Conservation (phyloP, 768 basidiomycete species). For the Vishniacozyma victoriae region DNA sequence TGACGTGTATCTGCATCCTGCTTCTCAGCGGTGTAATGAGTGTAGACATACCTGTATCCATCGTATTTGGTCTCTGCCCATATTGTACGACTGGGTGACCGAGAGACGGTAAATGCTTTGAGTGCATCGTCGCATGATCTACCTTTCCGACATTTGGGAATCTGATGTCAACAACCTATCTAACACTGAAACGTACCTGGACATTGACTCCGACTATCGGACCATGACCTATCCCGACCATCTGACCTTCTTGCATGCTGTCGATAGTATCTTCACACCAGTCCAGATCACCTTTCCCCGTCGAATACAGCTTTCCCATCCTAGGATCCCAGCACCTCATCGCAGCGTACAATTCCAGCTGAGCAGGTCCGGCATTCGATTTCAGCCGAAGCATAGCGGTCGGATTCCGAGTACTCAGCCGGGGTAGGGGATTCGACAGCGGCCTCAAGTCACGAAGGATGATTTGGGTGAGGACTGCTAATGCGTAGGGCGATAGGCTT, state of each 20-base stretch:
- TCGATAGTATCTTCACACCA: slow-evolving; percentile 51
- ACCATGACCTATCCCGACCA: slow-evolving; percentile 16
- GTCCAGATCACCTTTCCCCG: slow-evolving; percentile 56
- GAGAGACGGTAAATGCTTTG: slow-evolving; percentile 47
- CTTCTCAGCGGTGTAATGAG: too few species aligned
- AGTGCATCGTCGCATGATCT: slow-evolving; percentile 57
- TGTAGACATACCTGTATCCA: slow-evolving; percentile 62
- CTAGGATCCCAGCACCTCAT: slow-evolving; percentile 68
- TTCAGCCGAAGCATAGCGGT: slow-evolving; percentile 53
- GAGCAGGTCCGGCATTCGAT: slow-evolving; percentile 57
- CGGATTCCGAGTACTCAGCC: slow-evolving; percentile 48
- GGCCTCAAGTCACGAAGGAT: slow-evolving; percentile 82
- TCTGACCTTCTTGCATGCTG: slow-evolving; percentile 41
- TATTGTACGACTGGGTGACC: slow-evolving; percentile 48
- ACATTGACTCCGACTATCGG: slow-evolving; percentile 61
- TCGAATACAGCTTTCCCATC: slow-evolving; percentile 56
- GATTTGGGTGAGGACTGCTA: slow-evolving; percentile 71
- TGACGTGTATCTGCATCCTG: slow-evolving; percentile 79
- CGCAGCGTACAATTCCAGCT: slow-evolving; percentile 59
- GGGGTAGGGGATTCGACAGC: slow-evolving; percentile 61
- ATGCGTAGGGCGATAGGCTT: slow-evolving; percentile 57
- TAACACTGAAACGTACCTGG: slow-evolving; percentile 50
- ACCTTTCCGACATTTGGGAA: slow-evolving; percentile 79
- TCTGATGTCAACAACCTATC: slow-evolving; percentile 47
- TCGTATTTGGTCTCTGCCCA: slow-evolving; percentile 95